These are phyloP conservation scores for Tardiomyces depauwii DNA, from an alignment of 1,139 yeast species.

Conservation along the genomic window DNA sequence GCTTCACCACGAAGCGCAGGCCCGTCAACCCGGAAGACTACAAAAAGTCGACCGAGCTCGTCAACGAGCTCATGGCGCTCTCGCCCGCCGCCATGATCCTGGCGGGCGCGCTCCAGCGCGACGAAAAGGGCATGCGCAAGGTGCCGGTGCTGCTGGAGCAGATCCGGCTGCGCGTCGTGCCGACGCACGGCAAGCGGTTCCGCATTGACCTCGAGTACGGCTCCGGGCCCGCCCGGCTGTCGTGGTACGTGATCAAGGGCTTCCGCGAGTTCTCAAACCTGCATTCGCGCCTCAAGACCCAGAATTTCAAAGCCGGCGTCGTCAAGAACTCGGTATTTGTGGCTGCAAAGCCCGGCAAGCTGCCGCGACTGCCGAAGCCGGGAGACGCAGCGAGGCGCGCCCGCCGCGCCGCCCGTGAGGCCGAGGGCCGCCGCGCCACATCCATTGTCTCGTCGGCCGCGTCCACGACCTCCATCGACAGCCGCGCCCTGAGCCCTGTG, in stretches of 20 bases:
- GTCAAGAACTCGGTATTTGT: conserved; percentile 7
- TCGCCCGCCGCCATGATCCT: conserved; percentile 69
- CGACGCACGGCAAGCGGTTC: conserved; percentile 42
- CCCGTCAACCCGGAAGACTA: conserved; percentile 4
- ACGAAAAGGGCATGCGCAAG: conserved; percentile 65
- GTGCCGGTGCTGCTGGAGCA: conserved; percentile 75
- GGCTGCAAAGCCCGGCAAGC: conserved; percentile 5
- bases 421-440: background rate
- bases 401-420: background rate
- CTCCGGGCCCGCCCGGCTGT: conserved; percentile 63
- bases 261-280: conserved; percentile 59
- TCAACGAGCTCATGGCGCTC: conserved; percentile 59
- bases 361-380: conserved; percentile 11
- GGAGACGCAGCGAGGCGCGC: conserved; percentile 1
- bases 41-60: conserved; percentile 50
- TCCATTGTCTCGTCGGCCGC: too few species aligned
- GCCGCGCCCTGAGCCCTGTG: background rate
- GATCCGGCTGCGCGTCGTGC: conserved; percentile 47
- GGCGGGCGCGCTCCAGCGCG: conserved; percentile 65
- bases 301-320: conserved; percentile 30
- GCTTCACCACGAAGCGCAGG: too few species aligned
- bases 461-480: too few species aligned
- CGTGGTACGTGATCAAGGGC: conserved; percentile 71
- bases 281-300: conserved; percentile 56
- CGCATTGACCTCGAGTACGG: conserved; percentile 79